phyloP scores from a whole-genome alignment of 1,139 yeast genomes.

The Kazachstania sp. region DNA sequence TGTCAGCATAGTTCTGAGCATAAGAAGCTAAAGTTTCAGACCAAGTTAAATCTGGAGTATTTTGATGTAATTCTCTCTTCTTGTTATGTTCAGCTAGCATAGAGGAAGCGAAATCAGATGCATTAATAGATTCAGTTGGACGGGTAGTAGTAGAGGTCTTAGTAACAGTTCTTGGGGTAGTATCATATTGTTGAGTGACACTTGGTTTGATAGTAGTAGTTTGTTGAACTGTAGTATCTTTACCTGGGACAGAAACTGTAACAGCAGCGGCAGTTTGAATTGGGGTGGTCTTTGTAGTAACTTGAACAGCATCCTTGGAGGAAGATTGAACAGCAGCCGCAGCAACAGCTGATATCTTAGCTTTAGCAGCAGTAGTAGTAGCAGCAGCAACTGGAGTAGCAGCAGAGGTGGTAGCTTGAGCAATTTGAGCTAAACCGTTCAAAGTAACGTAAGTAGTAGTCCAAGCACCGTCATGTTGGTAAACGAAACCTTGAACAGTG shows the following conservation, averaged over 20 bases:
- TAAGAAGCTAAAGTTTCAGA: constrained; percentile 48
- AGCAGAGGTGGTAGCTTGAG: constrained; percentile 5
- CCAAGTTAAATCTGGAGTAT: constrained; percentile 58
- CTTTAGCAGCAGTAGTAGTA: constrained; percentile 6
- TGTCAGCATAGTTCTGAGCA: constrained; percentile 64
- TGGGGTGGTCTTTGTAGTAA: constrained; percentile 13
- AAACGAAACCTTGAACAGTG: constrained; percentile 22
- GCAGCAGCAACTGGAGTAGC: not conserved
- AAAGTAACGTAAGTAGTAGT: constrained; percentile 22
- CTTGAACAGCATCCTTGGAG: constrained; percentile 1
- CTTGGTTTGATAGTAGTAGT: constrained; percentile 6
- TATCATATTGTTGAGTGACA: constrained; percentile 15
- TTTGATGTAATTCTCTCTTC: constrained; percentile 55
- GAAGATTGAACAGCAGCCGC: constrained; percentile 5
- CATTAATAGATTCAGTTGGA: constrained; percentile 3
- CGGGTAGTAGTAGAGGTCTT: constrained; percentile 13
- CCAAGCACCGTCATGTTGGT: constrained; percentile 18
- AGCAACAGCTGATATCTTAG: constrained; percentile 5
- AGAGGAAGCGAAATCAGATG: constrained; percentile 25
- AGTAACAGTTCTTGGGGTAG: constrained; percentile 14
- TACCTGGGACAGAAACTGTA: constrained; percentile 1
- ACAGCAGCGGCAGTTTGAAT: constrained; percentile 12
- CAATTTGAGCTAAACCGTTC: constrained; percentile 6
- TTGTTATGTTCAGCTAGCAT: constrained; percentile 13
- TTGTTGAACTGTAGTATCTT: not conserved